These are phyloP conservation scores for Gossypium mustelinum DNA, from an alignment of 345 rosid species.

Conservation along the genomic window DNA sequence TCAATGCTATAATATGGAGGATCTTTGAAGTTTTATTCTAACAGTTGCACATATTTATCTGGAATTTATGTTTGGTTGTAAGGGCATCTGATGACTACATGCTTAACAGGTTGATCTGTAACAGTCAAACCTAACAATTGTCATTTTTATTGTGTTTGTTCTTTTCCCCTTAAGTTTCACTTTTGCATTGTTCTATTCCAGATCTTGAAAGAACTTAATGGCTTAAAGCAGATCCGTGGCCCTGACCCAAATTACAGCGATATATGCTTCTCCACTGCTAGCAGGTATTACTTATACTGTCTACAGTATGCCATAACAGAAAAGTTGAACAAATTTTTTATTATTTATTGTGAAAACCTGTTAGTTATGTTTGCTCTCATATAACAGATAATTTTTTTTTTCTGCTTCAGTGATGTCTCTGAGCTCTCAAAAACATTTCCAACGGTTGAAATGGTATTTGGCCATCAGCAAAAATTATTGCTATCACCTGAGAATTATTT, in stretches of 20 bases:
- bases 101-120: slow-evolving; percentile 1
- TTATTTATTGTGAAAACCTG: background rate
- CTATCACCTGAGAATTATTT: slow-evolving; percentile 91
- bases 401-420: slow-evolving; percentile 42
- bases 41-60: background rate
- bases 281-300: slow-evolving; percentile 40
- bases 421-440: slow-evolving; percentile 63
- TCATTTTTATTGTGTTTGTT: background rate
- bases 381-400: slow-evolving; percentile 21
- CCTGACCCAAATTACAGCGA: slow-evolving; percentile 93
- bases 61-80: background rate
- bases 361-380: background rate
- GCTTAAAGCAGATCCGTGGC: slow-evolving; percentile 65
- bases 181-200: slow-evolving; percentile 23
- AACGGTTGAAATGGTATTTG: slow-evolving; percentile 65
- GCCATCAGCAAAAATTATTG: slow-evolving; percentile 56
- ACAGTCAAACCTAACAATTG: background rate
- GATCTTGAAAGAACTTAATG: slow-evolving; percentile 57
- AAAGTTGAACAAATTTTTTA: background rate
- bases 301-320: slow-evolving; percentile 13
- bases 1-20: background rate
- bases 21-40: slow-evolving; percentile 11
- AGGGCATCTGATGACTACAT: background rate
- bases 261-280: slow-evolving; percentile 69
- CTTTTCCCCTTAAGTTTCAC: background rate